Evolutionary conservation across 768 basidiomycete species (phyloP).

Genomic region (Pleurotus tuoliensis): DNA sequence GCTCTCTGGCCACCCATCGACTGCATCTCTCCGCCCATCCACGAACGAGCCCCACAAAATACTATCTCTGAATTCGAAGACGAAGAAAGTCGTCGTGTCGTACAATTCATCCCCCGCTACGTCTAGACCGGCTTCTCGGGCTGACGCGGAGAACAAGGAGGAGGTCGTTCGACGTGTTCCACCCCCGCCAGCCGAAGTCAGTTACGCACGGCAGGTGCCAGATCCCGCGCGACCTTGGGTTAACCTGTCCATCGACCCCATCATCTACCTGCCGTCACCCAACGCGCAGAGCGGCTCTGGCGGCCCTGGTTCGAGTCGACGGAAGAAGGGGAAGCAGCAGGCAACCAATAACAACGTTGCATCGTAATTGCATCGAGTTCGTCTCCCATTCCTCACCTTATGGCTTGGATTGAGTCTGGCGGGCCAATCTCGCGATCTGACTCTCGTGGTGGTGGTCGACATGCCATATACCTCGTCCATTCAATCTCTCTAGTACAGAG

Average conservation of each 20-base stretch:
- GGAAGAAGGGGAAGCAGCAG: conserved; percentile 8
- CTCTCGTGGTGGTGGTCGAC: no score
- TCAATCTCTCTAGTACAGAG: no score
- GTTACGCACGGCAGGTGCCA: conserved; percentile 23
- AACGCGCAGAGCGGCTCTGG: background rate
- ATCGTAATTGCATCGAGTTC: background rate
- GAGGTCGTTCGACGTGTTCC: conserved; percentile 36
- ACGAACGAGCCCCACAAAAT: conserved; percentile 47
- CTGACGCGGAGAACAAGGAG: conserved; percentile 23
- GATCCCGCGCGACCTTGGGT: conserved; percentile 38
- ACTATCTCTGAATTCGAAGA: conserved; percentile 50
- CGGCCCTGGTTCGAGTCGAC: conserved; percentile 5
- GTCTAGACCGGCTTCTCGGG: conserved; percentile 31
- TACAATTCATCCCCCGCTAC: conserved; percentile 38
- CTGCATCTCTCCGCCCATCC: conserved; percentile 19
- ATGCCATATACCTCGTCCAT: no score
- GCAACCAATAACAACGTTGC: background rate
- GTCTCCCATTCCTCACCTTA: no score
- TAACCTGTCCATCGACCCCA: conserved; percentile 30
- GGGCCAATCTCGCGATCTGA: no score
- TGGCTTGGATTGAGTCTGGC: no score
- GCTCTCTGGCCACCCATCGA: conserved; percentile 24
- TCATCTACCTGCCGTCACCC: conserved; percentile 31
- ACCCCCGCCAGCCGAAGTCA: conserved; percentile 32
- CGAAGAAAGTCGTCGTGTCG: conserved; percentile 48